A percentile compares a stretch with the other conserved stretches of the same genome.
These are phyloP conservation scores for Thalassiosira exigua DNA, from an alignment of 352 stramenopile genomes.

Conservation along the genomic window DNA sequence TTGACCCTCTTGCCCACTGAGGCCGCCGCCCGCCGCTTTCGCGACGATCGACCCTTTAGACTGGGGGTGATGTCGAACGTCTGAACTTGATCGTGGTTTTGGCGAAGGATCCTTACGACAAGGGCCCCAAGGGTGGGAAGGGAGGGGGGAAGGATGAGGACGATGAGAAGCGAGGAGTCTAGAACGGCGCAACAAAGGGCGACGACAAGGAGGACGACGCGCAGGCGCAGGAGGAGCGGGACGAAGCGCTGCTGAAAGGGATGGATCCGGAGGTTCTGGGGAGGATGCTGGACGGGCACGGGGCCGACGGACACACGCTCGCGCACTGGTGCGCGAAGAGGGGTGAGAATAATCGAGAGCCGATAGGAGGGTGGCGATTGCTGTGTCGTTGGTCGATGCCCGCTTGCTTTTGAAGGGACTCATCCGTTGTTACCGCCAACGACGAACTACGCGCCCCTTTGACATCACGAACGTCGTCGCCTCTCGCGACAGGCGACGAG, in stretches of 20 bases:
- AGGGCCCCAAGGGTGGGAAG: conserved; percentile 1
- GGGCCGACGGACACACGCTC: conserved; percentile 77
- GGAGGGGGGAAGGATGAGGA: not conserved
- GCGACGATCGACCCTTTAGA: conserved; percentile 44
- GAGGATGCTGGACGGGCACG: conserved; percentile 55
- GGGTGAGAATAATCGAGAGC: conserved; percentile 42
- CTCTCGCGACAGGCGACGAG: conserved; percentile 74
- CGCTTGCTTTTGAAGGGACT: too few species aligned
- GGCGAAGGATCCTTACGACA: not conserved
- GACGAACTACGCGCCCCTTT: too few species aligned
- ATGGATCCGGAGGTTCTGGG: conserved; percentile 39
- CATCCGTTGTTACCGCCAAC: too few species aligned
- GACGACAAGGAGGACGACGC: conserved; percentile 3
- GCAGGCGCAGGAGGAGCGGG: not conserved
- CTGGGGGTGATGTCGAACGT: conserved; percentile 54
- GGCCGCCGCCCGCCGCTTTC: conserved; percentile 46
- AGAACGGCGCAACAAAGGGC: not conserved
- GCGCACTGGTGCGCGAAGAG: conserved; percentile 87
- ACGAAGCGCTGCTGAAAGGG: conserved; percentile 27
- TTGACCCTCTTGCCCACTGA: conserved; percentile 49
- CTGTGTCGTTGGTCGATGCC: too few species aligned
- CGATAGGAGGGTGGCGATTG: too few species aligned
- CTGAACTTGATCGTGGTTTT: conserved; percentile 46
- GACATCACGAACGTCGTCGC: too few species aligned
- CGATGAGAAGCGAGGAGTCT: not conserved